Base-by-base conservation (phyloP, 371 early-diverging fungal species). In the Mucor lusitanicus region DNA sequence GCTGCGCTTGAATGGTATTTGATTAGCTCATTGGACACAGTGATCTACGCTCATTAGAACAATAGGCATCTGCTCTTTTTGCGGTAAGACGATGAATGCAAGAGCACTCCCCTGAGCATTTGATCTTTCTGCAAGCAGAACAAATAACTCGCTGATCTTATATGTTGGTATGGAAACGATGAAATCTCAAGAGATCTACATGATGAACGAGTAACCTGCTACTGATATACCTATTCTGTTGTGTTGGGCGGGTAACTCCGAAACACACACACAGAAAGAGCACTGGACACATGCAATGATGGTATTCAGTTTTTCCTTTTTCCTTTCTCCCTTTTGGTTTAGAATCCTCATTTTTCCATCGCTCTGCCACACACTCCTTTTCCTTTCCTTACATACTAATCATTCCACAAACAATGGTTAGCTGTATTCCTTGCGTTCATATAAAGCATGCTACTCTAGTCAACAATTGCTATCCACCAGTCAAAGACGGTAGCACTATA, bases 401-500 rank as follows among this genome's bases (percentile, higher is more conserved):
- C 50, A 23, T 50, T 55, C n/a, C n/a, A n/a, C 5, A 37, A 55
- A 58, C 12, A 21, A 68, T 68, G 68, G 30, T 46, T 44, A 19
- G 33, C 17, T 69, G 70, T 55, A 21, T 66, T 21, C 61, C 57
- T 28, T 67, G 63, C 59, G 44, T 64, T 53, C 27, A 91, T 70
- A 76, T 85, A 77, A 96, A 95, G 78, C 97, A 97, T 82, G 95
- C 92, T 63, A 84, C 88, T 48, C 88, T 96, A 25, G 84, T 96
- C 75, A 91, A 93, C 70, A 92, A 90, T 61, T 96, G 97, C 69
- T 97, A 93, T 70, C 96, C 96, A 19, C 96, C 95, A 19, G 80
- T 83, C 11, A 85, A 86, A 63, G 85, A 94, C 8, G 91, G 88
- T 19, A 92, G 88, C 55, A 86, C 85, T n/a, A 86, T 83, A 5